Conservation (phyloP, 208 protist genomes). For the Vickermania ingenoplastis region DNA sequence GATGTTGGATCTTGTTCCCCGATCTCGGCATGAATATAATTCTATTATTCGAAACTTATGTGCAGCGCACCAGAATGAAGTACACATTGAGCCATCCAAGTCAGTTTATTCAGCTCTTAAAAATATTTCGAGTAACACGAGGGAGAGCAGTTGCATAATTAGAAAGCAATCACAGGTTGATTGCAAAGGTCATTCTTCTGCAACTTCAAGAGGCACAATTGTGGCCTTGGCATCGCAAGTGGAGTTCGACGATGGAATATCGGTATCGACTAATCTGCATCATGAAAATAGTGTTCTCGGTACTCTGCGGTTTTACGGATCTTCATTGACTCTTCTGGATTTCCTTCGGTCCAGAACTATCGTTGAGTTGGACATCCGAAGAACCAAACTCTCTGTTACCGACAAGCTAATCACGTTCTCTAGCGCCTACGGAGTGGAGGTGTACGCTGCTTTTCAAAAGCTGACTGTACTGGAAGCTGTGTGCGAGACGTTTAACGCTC, state of each 20-base stretch:
- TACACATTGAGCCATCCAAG: too few species aligned
- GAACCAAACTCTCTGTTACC: neutral
- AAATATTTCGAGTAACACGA: too few species aligned
- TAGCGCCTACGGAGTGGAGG: neutral
- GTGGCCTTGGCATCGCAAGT: neutral
- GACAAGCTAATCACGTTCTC: neutral
- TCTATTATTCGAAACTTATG: constrained; percentile 31
- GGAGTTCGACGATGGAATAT: constrained; percentile 1
- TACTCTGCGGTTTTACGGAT: neutral
- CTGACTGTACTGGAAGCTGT: neutral
- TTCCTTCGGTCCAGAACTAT: neutral
- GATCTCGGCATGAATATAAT: constrained; percentile 30
- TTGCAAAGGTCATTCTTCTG: too few species aligned
- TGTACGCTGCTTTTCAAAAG: neutral
- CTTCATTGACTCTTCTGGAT: neutral
- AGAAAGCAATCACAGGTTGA: too few species aligned
- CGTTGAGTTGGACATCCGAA: neutral
- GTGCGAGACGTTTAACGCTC: neutral
- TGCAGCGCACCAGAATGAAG: too few species aligned
- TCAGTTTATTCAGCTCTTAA: too few species aligned
- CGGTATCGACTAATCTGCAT: neutral
- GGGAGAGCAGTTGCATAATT: too few species aligned
- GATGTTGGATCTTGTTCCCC: constrained; percentile 38
- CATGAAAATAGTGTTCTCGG: neutral
- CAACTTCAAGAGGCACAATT: too few species aligned